Evolutionary conservation across 2,329 filamentous ascomycete genomes (phyloP).

Genomic region (Apiospora hydei): DNA sequence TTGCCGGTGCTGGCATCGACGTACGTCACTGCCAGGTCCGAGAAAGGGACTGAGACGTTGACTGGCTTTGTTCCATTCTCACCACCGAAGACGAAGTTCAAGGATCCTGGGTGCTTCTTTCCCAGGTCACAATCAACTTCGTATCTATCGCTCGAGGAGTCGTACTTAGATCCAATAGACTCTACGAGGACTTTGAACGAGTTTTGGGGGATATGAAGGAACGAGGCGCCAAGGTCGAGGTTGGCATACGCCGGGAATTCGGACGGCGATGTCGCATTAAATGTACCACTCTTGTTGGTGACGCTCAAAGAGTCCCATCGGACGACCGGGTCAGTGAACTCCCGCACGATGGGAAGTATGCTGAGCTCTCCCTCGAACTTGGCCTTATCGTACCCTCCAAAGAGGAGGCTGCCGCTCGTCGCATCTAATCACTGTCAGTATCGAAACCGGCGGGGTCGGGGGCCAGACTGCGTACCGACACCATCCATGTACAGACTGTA

Average conservation of each 20-base stretch:
- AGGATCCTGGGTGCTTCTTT: neutral
- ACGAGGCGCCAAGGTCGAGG: slow-evolving; percentile 20
- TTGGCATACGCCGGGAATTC: slow-evolving; percentile 22
- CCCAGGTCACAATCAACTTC: slow-evolving; percentile 20
- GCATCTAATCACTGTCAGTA: slow-evolving; percentile 21
- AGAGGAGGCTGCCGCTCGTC: slow-evolving; percentile 16
- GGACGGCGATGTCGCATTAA: neutral
- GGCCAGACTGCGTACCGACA: neutral
- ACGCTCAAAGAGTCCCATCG: slow-evolving; percentile 19
- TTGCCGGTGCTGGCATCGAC: neutral
- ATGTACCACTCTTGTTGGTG: slow-evolving; percentile 22
- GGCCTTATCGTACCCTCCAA: slow-evolving; percentile 23
- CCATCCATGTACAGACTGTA: slow-evolving; percentile 24
- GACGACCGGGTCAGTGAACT: slow-evolving; percentile 18
- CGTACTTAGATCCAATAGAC: neutral
- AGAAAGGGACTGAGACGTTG: slow-evolving; percentile 18
- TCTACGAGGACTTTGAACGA: slow-evolving; percentile 16
- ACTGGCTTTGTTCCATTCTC: slow-evolving; percentile 10
- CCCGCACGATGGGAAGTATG: slow-evolving; percentile 9
- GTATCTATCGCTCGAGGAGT: neutral
- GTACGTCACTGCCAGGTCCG: slow-evolving; percentile 23
- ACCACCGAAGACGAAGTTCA: slow-evolving; percentile 22
- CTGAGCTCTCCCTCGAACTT: slow-evolving; percentile 24
- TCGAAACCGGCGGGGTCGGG: neutral
- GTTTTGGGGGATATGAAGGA: slow-evolving; percentile 15